phyloP scores from a whole-genome alignment of 805 yeast genomes.

The Sugiyamaella qingdaonensis region DNA sequence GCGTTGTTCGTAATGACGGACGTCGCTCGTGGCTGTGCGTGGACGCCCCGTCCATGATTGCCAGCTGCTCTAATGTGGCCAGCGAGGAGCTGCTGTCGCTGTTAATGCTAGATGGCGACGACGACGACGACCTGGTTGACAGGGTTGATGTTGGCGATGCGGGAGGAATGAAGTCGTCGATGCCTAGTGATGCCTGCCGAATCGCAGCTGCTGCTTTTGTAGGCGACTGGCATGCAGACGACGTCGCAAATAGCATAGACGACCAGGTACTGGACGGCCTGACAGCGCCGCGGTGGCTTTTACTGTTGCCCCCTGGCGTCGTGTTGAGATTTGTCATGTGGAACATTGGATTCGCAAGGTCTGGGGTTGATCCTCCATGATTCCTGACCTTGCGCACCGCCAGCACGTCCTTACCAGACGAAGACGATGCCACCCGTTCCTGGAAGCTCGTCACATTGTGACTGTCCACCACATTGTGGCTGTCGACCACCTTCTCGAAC shows the following conservation, averaged over 20 bases:
- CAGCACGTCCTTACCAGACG: slow-evolving; percentile 1
- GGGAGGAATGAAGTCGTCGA: slow-evolving; percentile 2
- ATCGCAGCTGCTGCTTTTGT: neutral
- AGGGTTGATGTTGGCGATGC: neutral
- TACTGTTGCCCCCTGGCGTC: neutral
- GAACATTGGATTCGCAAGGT: slow-evolving; percentile 3
- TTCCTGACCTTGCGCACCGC: slow-evolving; percentile 9
- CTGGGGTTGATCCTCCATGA: neutral
- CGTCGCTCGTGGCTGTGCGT: neutral
- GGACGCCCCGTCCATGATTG: slow-evolving; percentile 1
- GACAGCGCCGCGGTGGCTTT: neutral
- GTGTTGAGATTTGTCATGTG: neutral
- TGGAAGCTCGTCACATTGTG: slow-evolving; percentile 21
- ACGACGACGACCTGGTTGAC: neutral
- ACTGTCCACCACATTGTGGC: slow-evolving; percentile 9
- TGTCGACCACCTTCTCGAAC: slow-evolving; percentile 28
- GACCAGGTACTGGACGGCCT: slow-evolving; percentile 13
- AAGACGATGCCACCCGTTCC: slow-evolving; percentile 9
- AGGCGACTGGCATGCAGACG: neutral
- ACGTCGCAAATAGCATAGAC: slow-evolving; percentile 10
- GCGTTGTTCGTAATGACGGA: neutral
- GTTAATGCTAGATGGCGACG: slow-evolving; percentile 1
- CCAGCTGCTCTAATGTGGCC: neutral
- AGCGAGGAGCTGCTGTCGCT: neutral
- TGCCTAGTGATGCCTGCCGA: neutral